Base-by-base conservation (phyloP, 2,329 filamentous ascomycete species). In the Pseudogymnoascus sp. region DNA sequence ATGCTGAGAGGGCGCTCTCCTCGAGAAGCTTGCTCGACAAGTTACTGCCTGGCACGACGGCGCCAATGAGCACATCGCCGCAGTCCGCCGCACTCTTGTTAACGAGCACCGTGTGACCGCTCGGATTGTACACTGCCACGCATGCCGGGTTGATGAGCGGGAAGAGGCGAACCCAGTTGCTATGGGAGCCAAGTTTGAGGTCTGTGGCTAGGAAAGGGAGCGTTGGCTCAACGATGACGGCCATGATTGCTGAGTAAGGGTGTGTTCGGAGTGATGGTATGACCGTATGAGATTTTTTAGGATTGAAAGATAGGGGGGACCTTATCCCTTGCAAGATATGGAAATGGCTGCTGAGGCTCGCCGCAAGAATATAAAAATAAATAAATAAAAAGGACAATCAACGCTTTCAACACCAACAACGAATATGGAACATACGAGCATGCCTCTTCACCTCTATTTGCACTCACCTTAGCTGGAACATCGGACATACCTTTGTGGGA, bases 91-190 rank as follows among this genome's bases (percentile, higher is more conserved):
- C 52, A 25, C 62, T 62, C 16, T 62, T 66, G 55, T 70, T 66
- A 19, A 69, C 52, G 1, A 67, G 60, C 2, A 70, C 45, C 14
- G 63, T 35, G 22, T 64, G 60, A 1, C 63, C 64, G 52, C 41
- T 62, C 14, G 60, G 30, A 7, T 45, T 63, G 9, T 65, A 58
- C 23, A 68, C 49, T 4, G 49, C 55, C 60, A 62, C 68, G 61
- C 65, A 61, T 6, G 67, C 66, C 36, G 68, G 68, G 12, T 67
- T 63, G 49, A 70, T 68, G n/a, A 70, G 62, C n/a, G 66, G 66
- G 62, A 68, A 66, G 7, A 70, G 63, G 6, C 67, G 62, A 52
- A 38, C 65, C 68, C 68, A 70, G 62, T 66, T 60, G 33, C 60
- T 52, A n/a, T 66, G 60, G 45, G 67, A 64, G 5, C 66, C 64